Percentiles rank a stretch among this genome's conserved stretches.
Evolutionary conservation across 176 grass and related monocot species (phyloP).

Genomic region (Musa itinerans): DNA sequence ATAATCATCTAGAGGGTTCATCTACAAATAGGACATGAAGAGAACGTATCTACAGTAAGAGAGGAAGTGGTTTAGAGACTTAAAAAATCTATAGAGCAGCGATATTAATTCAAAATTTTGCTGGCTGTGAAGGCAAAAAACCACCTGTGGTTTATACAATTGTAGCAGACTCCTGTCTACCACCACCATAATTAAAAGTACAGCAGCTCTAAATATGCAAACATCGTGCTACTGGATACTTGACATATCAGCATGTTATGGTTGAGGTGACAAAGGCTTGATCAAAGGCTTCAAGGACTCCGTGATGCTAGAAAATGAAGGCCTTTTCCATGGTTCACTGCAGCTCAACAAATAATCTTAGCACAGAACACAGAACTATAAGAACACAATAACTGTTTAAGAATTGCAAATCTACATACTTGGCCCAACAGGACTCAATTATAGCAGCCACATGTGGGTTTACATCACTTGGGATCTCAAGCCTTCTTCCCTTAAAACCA

Average conservation of each 20-base stretch:
- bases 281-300: slow-evolving; percentile 59
- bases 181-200: neutral
- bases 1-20: neutral
- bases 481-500: slow-evolving; percentile 84
- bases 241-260: neutral
- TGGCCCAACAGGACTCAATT: slow-evolving; percentile 84
- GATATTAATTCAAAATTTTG: neutral
- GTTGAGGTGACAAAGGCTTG: slow-evolving; percentile 3
- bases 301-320: slow-evolving; percentile 83
- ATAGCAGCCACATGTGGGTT: slow-evolving; percentile 72
- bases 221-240: neutral
- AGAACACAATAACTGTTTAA: slow-evolving; percentile 5
- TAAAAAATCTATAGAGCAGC: neutral
- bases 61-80: neutral
- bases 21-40: neutral
- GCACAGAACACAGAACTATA: slow-evolving; percentile 6
- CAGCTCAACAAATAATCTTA: slow-evolving; percentile 5
- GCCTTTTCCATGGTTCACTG: slow-evolving; percentile 72
- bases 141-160: neutral
- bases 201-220: neutral
- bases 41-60: neutral
- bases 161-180: neutral
- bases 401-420: slow-evolving; percentile 33
- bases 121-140: neutral
- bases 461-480: slow-evolving; percentile 70